Evolutionary conservation across 441 rosid genomes (phyloP).

Genomic region (Populus tomentosa): DNA sequence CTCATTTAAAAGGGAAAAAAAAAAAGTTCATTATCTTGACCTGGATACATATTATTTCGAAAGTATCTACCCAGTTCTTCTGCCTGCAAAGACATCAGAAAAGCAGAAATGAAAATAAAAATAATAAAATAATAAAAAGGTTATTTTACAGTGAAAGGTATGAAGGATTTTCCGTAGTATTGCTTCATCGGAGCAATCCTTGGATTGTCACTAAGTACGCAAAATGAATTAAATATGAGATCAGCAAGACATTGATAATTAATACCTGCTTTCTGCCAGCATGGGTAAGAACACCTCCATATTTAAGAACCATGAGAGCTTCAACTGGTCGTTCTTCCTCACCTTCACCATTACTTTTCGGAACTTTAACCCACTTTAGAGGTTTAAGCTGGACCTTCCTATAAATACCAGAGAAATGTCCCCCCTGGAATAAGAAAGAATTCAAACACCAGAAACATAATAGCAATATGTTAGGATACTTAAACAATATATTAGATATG

Average conservation of each 20-base stretch:
- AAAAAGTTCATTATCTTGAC: conserved; percentile 28
- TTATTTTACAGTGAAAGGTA: not conserved
- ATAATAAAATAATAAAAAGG: conserved; percentile 7
- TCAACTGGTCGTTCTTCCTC: conserved; percentile 95
- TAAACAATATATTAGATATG: not conserved
- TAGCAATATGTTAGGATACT: not conserved
- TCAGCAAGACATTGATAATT: conserved; percentile 10
- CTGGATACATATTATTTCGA: conserved; percentile 99
- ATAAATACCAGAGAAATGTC: conserved; percentile 99
- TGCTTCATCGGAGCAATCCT: conserved; percentile 3
- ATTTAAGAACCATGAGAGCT: conserved; percentile 98
- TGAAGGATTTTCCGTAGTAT: not conserved
- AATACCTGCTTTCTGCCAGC: conserved; percentile 99
- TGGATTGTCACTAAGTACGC: not conserved
- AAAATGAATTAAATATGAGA: not conserved
- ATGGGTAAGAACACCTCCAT: conserved; percentile 99
- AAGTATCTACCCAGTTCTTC: conserved; percentile 99
- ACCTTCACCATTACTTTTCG: conserved; percentile 74
- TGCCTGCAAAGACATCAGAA: conserved; percentile 54
- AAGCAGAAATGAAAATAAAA: conserved; percentile 10
- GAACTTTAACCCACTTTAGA: conserved; percentile 83
- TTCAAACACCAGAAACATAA: conserved; percentile 8
- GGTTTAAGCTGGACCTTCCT: conserved; percentile 99
- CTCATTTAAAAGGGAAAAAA: not conserved
- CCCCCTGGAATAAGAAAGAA: conserved; percentile 63